phyloP scores from a whole-genome alignment of 2,329 filamentous ascomycete species.

The Shiraia bambusicola region DNA sequence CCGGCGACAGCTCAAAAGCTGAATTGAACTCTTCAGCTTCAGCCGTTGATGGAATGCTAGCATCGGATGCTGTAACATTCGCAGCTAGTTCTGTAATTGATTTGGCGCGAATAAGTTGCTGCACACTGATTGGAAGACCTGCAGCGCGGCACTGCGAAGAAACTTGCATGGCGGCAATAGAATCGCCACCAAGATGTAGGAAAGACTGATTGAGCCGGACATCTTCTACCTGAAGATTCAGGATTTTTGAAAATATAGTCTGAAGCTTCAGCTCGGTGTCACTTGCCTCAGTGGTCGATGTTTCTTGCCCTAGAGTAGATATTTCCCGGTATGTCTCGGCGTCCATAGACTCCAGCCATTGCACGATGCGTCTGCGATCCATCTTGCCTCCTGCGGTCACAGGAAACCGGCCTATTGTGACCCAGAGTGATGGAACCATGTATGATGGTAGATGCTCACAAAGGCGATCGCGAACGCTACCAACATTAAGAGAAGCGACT shows the following conservation, averaged over 20 bases:
- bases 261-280: constrained; percentile 31
- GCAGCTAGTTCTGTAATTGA: constrained; percentile 33
- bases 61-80: constrained; percentile 14
- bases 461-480: constrained; percentile 28
- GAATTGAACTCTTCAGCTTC: constrained; percentile 22
- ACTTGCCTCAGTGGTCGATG: constrained; percentile 13
- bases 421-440: constrained; percentile 39
- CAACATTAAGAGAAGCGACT: constrained; percentile 24
- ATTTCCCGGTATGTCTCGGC: constrained; percentile 29
- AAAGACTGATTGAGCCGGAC: constrained; percentile 39
- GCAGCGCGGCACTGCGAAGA: constrained; percentile 35
- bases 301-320: constrained; percentile 24
- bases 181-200: constrained; percentile 39
- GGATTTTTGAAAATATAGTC: constrained; percentile 32
- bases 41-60: not conserved
- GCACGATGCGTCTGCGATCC: constrained; percentile 31
- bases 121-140: constrained; percentile 33
- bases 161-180: constrained; percentile 41
- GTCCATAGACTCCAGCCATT: constrained; percentile 37
- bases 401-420: constrained; percentile 32
- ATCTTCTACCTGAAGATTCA: constrained; percentile 29
- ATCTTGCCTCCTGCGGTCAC: constrained; percentile 37
- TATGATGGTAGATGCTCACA: constrained; percentile 35
- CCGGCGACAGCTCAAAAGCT: constrained; percentile 34
- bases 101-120: constrained; percentile 37